A percentile compares a stretch with the other conserved stretches of the same genome.
Conservation (phyloP, 306 rosid species). For the Pyrus pyrifolia region DNA sequence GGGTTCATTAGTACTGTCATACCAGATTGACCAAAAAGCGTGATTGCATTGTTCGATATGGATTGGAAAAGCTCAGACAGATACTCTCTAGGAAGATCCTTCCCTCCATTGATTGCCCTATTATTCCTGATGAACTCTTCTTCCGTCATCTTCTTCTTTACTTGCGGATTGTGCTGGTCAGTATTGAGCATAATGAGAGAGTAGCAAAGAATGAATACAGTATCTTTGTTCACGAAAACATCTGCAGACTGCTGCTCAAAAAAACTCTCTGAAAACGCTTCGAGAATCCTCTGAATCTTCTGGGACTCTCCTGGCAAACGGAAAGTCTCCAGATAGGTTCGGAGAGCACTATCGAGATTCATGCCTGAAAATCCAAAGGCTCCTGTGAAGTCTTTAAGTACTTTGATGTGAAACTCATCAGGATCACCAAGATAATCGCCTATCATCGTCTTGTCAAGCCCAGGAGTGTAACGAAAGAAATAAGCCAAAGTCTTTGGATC, state of each 20-base stretch:
- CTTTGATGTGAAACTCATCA: conserved; percentile 57
- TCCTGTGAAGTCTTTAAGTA: conserved; percentile 63
- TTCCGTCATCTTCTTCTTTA: conserved; percentile 90
- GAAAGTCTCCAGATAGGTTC: conserved; percentile 73
- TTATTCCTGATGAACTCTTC: conserved; percentile 89
- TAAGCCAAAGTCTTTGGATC: conserved; percentile 58
- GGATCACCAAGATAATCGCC: conserved; percentile 97
- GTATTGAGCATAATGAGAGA: conserved; percentile 92
- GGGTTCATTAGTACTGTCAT: conserved; percentile 59
- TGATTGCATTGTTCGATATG: conserved; percentile 52
- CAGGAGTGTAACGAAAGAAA: conserved; percentile 72
- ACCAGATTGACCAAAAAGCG: conserved; percentile 35
- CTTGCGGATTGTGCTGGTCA: conserved; percentile 95
- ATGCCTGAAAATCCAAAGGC: conserved; percentile 66
- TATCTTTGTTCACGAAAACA: conserved; percentile 65
- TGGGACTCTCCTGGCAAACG: conserved; percentile 88
- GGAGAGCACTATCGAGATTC: conserved; percentile 70
- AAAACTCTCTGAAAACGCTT: conserved; percentile 70
- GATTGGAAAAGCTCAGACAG: conserved; percentile 78
- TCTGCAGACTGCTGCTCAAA: conserved; percentile 60
- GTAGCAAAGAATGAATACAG: conserved; percentile 76
- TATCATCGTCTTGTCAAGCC: conserved; percentile 59
- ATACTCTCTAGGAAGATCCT: conserved; percentile 84
- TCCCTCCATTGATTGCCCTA: conserved; percentile 79
- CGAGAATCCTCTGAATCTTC: conserved; percentile 77